A percentile compares a stretch with the other conserved stretches of the same genome.
phyloP scores from a whole-genome alignment of 1,284 basidiomycete species.

The Cryptococcus deneoformans region DNA sequence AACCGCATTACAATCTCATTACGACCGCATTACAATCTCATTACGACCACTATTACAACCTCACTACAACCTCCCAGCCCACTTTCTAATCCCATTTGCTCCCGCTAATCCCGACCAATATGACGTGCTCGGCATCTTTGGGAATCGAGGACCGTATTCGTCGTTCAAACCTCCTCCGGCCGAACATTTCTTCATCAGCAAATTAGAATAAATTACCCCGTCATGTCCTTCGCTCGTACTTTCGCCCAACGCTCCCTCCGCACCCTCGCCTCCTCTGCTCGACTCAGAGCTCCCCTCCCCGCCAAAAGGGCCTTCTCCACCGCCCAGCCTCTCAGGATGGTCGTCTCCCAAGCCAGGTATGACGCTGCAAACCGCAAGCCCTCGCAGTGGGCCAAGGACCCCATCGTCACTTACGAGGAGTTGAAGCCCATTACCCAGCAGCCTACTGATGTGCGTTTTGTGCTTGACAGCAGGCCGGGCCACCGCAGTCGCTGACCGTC shows the following conservation, averaged over 20 bases:
- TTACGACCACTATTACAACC: neutral
- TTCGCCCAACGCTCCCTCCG: slow-evolving; percentile 2
- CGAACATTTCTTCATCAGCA: neutral
- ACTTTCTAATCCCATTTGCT: neutral
- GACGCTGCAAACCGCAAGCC: slow-evolving; percentile 10
- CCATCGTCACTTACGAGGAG: slow-evolving; percentile 72
- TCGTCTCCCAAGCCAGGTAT: slow-evolving; percentile 11
- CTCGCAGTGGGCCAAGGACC: slow-evolving; percentile 43
- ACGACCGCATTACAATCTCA: too few species aligned
- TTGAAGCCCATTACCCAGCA: slow-evolving; percentile 77
- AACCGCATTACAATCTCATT: neutral
- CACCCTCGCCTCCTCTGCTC: neutral
- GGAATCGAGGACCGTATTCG: neutral
- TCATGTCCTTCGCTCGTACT: slow-evolving; percentile 9
- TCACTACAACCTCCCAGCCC: neutral
- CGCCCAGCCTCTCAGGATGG: slow-evolving; percentile 5
- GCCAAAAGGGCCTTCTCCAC: slow-evolving; percentile 5
- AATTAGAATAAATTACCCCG: neutral
- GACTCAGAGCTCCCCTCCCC: neutral
- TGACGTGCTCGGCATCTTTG: neutral
- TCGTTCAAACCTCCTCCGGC: neutral
- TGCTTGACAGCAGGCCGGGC: neutral
- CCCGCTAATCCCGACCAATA: neutral
- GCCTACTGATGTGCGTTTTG: slow-evolving; percentile 67
- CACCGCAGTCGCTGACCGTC: neutral